phyloP scores from a whole-genome alignment of 805 yeast genomes.

The Cyberlindnera euphorbiae region DNA sequence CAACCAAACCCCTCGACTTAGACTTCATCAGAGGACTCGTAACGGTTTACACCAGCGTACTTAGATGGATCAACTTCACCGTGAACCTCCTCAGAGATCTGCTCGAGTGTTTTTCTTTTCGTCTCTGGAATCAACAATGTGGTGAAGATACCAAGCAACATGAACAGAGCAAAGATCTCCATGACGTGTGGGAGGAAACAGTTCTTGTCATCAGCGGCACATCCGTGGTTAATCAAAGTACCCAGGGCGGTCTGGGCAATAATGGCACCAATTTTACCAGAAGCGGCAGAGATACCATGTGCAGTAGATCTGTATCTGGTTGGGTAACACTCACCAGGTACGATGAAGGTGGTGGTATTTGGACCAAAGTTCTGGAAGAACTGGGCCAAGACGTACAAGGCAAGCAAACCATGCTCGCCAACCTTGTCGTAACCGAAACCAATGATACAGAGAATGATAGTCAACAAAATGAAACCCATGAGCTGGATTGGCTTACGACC shows the following conservation, averaged over 20 bases:
- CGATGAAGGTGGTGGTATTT: conserved; percentile 83
- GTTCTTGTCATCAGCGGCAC: conserved; percentile 49
- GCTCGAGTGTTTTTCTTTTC: conserved; percentile 85
- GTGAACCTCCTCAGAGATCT: conserved; percentile 74
- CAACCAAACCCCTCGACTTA: conserved; percentile 14
- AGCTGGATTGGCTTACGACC: conserved; percentile 86
- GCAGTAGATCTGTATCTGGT: conserved; percentile 95
- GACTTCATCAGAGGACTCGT: conserved; percentile 18
- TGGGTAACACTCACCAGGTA: conserved; percentile 91
- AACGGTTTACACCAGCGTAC: conserved; percentile 14
- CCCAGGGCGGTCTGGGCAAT: conserved; percentile 86
- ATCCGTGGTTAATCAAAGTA: conserved; percentile 74
- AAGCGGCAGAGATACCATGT: conserved; percentile 91
- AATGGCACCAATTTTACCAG: conserved; percentile 90
- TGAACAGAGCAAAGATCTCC: conserved; percentile 90
- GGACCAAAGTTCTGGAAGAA: conserved; percentile 93
- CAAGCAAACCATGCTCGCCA: conserved; percentile 62
- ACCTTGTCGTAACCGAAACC: conserved; percentile 81
- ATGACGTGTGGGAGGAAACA: conserved; percentile 90
- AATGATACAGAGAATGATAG: conserved; percentile 68
- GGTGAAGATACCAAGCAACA: conserved; percentile 70
- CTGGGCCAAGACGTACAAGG: conserved; percentile 73
- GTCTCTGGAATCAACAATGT: conserved; percentile 82
- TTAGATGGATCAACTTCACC: conserved; percentile 63
- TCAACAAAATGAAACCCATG: conserved; percentile 67